These are phyloP conservation scores for Diutina sp. DNA, from an alignment of 1,139 yeast genomes.

Conservation along the genomic window DNA sequence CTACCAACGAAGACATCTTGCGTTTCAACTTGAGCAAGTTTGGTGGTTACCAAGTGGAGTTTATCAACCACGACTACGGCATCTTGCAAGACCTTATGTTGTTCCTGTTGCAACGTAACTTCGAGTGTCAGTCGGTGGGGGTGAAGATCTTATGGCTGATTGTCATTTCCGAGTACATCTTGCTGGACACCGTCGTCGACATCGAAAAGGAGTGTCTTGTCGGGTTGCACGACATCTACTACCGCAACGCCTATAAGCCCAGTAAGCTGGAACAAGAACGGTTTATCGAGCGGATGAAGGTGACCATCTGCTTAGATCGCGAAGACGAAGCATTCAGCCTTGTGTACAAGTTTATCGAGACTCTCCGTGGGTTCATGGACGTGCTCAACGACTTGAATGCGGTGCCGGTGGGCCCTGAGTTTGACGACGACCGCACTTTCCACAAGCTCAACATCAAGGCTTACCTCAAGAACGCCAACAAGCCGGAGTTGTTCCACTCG, in stretches of 20 bases:
- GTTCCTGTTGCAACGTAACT: slow-evolving; percentile 57
- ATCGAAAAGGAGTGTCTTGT: slow-evolving; percentile 51
- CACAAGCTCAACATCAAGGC: slow-evolving; percentile 68
- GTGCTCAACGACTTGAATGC: slow-evolving; percentile 56
- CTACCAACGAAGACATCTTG: slow-evolving; percentile 41
- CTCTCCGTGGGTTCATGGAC: slow-evolving; percentile 49
- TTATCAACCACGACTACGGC: slow-evolving; percentile 46
- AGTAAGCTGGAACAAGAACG: slow-evolving; percentile 38
- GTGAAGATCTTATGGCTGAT: slow-evolving; percentile 63
- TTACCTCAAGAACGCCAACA: slow-evolving; percentile 64
- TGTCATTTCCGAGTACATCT: slow-evolving; percentile 51
- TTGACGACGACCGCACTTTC: slow-evolving; percentile 79
- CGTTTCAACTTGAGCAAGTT: slow-evolving; percentile 52
- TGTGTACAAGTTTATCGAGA: slow-evolving; percentile 40
- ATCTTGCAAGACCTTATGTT: slow-evolving; percentile 55
- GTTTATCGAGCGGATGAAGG: slow-evolving; percentile 39
- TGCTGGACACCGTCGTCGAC: slow-evolving; percentile 45
- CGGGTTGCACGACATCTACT: slow-evolving; percentile 56
- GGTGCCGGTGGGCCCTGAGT: slow-evolving; percentile 75
- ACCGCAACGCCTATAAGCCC: slow-evolving; percentile 45
- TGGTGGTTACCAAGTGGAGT: slow-evolving; percentile 65
- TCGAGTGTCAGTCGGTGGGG: slow-evolving; percentile 51
- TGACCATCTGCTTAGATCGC: slow-evolving; percentile 41
- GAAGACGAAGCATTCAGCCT: slow-evolving; percentile 55
- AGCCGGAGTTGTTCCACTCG: slow-evolving; percentile 70